phyloP scores from a whole-genome alignment of 2,329 filamentous ascomycete genomes.

The Phialophora expanda region DNA sequence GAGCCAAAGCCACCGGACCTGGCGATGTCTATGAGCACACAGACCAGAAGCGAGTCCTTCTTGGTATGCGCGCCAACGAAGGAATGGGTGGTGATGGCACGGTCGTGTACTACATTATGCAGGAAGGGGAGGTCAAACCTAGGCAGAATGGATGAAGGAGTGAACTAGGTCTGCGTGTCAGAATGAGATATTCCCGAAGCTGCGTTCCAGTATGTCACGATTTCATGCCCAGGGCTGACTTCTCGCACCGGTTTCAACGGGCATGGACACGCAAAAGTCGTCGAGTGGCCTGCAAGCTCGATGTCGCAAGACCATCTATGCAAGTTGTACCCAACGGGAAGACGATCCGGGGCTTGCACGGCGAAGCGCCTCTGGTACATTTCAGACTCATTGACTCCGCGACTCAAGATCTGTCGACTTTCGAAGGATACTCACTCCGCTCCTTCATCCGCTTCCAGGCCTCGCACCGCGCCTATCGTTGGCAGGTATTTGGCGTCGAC shows the following conservation, averaged over 20 bases:
- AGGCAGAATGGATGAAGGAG: conserved; percentile 58
- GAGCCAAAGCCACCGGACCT: conserved; percentile 34
- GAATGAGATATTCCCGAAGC: not conserved
- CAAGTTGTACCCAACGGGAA: not conserved
- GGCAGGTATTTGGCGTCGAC: too few relatives aligned
- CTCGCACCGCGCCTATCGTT: too few relatives aligned
- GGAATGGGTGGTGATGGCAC: conserved; percentile 62
- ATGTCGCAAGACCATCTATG: not conserved
- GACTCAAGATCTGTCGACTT: not conserved
- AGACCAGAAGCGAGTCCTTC: conserved; percentile 60
- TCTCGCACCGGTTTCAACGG: not conserved
- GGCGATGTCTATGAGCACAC: conserved; percentile 43
- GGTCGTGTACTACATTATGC: conserved; percentile 68
- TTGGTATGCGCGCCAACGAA: conserved; percentile 62
- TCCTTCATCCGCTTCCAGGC: too few relatives aligned
- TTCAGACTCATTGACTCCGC: not conserved
- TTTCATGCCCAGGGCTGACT: not conserved
- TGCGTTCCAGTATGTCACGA: not conserved
- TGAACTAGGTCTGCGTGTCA: too few relatives aligned
- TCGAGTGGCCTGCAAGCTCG: not conserved
- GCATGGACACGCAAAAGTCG: not conserved
- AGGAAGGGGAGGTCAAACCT: conserved; percentile 68
- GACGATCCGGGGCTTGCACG: not conserved
- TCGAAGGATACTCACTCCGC: not conserved
- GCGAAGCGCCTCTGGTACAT: not conserved